These are phyloP conservation scores for Termitomyces sp. DNA, from an alignment of 768 basidiomycete species.

Conservation along the genomic window DNA sequence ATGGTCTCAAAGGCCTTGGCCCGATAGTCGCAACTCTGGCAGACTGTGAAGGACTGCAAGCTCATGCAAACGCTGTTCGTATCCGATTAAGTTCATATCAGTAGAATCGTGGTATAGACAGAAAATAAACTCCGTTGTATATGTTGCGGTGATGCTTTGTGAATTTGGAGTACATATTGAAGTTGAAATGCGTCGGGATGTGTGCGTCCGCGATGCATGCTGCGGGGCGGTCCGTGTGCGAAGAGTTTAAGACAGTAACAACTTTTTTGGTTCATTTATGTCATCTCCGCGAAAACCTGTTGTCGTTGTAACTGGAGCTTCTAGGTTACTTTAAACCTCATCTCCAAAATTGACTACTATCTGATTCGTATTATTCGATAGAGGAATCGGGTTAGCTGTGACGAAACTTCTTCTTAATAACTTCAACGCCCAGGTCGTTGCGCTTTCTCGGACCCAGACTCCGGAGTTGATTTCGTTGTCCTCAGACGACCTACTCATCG, in stretches of 20 bases:
- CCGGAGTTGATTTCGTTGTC: conserved; percentile 55
- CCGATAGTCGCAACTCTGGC: conserved; percentile 87
- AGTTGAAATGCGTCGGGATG: background rate
- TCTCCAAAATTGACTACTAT: background rate
- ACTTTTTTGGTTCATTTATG: background rate
- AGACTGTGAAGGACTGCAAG: conserved; percentile 91
- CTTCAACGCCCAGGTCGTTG: conserved; percentile 64
- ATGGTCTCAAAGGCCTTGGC: conserved; percentile 73
- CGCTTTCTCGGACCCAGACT: conserved; percentile 66
- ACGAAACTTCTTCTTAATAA: conserved; percentile 57
- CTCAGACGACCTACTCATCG: conserved; percentile 40
- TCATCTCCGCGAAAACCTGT: conserved; percentile 36
- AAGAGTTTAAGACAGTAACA: background rate
- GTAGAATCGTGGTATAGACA: background rate
- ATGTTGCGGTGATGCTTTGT: background rate
- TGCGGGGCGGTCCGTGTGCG: no score
- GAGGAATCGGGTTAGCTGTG: conserved; percentile 76
- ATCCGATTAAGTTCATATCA: conserved; percentile 51
- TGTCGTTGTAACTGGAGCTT: conserved; percentile 82
- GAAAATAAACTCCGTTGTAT: background rate
- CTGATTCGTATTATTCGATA: conserved; percentile 15
- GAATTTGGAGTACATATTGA: background rate
- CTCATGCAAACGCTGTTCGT: conserved; percentile 94
- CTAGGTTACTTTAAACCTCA: conserved; percentile 42
- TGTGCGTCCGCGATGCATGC: no score